Base-by-base conservation (phyloP, 352 stramenopile species). In the Globisporangium perplexum region DNA sequence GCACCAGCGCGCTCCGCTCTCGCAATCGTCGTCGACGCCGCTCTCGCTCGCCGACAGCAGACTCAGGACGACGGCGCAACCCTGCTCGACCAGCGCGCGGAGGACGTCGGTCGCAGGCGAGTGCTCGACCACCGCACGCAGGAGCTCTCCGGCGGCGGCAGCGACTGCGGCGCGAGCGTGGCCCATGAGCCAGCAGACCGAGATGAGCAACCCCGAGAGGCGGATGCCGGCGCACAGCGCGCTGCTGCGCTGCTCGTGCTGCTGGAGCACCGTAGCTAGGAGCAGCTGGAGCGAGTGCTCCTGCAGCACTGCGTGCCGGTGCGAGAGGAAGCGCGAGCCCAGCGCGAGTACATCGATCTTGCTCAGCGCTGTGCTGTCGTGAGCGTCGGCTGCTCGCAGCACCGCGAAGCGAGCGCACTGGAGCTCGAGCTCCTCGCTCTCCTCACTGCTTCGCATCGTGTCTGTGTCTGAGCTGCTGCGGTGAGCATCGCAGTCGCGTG, bases 31-130 rank as follows among this genome's bases (percentile, higher is more conserved):
- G 15, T 52, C 3, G 14, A 0, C 33, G 14, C 12, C 12, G 31
- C 31, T 15, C 31, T 36, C 31, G 8, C 2, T 36, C 8, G 1
- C 7, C 22, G 23, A 6, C 15, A 61, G 7, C 17, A 20, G 12
- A 17, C 24, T 44, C 30, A 45, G 28, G 17, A 55, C 50, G 18
- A 56, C 23, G 22, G 17, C 30, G 11, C 55, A 56, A 12, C 55
- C 55, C 8, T 61, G 55, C 22, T 61, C 55, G 7, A 61, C 10
- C 47, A 61, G 12, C 1, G 47, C 55, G 18, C 55, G 55, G n/a
- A 61, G 41, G 11, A 61, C 18, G 8, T 61, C 47, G 18, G 47
- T 11, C 1, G 33, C 8, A 12, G 28, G 38, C 2, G 55, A 61
- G 17, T 15, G 44, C 28, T 43, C 38, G 3, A 61, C 53, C 23